Evolutionary conservation across 257 asterid genomes (phyloP).

Genomic region (Craterostigma plantagineum): DNA sequence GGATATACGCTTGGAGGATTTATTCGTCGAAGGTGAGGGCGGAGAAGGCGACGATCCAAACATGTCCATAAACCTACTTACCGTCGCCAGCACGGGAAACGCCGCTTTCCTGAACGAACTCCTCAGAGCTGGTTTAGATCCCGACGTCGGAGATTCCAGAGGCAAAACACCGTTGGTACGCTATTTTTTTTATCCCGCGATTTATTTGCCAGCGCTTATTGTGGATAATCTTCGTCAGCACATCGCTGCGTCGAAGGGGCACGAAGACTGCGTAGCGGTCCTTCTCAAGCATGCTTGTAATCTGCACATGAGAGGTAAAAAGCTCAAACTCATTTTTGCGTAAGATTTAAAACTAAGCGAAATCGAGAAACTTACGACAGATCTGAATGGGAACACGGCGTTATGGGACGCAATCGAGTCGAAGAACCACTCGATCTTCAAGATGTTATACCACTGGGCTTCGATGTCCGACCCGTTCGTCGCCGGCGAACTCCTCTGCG

Average conservation of each 20-base stretch:
- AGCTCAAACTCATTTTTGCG: no score
- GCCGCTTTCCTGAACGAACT: slow-evolving; percentile 84
- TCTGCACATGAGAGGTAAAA: slow-evolving; percentile 49
- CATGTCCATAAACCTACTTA: slow-evolving; percentile 54
- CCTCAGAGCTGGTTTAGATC: slow-evolving; percentile 69
- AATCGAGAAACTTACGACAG: slow-evolving; percentile 13
- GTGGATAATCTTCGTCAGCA: slow-evolving; percentile 32
- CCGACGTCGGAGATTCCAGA: slow-evolving; percentile 60
- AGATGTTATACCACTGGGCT: slow-evolving; percentile 69
- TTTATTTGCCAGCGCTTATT: neutral
- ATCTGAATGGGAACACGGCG: slow-evolving; percentile 63
- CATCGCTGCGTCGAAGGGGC: slow-evolving; percentile 72
- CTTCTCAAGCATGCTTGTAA: slow-evolving; percentile 81
- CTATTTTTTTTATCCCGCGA: neutral
- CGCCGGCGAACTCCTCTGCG: slow-evolving; percentile 76
- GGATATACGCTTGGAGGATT: slow-evolving; percentile 41
- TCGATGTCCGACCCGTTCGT: slow-evolving; percentile 56
- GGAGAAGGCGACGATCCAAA: slow-evolving; percentile 39
- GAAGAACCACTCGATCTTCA: slow-evolving; percentile 60
- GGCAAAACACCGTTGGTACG: slow-evolving; percentile 79
- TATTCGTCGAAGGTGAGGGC: slow-evolving; percentile 38
- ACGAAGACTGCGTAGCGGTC: slow-evolving; percentile 69
- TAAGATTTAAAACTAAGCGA: neutral
- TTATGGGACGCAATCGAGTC: slow-evolving; percentile 65
- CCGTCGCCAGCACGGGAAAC: slow-evolving; percentile 72